Evolutionary conservation across 2,329 filamentous ascomycete species (phyloP), one percentile per base, ranked within the genome.

Genomic region (Akanthomyces dipterigenus): DNA sequence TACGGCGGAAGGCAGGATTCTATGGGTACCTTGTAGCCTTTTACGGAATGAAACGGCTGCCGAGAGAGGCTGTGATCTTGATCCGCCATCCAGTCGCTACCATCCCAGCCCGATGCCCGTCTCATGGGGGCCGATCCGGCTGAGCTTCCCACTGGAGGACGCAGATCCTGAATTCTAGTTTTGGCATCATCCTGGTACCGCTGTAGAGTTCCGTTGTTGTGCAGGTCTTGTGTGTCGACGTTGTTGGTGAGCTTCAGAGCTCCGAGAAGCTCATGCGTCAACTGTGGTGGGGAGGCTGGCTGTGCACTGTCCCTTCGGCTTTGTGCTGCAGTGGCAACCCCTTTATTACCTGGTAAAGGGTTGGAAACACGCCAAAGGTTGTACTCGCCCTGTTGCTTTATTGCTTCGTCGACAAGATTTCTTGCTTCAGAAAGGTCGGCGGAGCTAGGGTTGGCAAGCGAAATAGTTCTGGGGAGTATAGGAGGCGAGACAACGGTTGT

Each of bases 181-280:
- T 55, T 45, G 9, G 40, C 24, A 6, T 42, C 24, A 3, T 45
- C 16, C 20, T 55, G 38, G n/a, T 55, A 55, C 3, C 18, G 22
- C 24, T 55, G 38, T 38, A 55, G 22, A 9, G 53, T 55, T 22
- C 53, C 53, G 16, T 45, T 55, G 9, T 55, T 55, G 3, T 45
- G 18, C 2, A 55, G 38, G 24, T 55, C 38, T 38, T 55, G 38
- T 1, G 40, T 55, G 7, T 45, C 53, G 9, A 34, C 53, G 6
- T 55, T 5, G 22, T 55, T 55, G 53, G 53, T 31, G 24, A 55
- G 53, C 53, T 55, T 55, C 38, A 55, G 7, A 16, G 53, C 53
- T 7, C 3, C 16, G 38, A 55, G 38, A 6, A 55, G 53, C 18
- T 55, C 53, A 55, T 16, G 36, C 11, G 53, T 55, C 5, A 55